Conservation (phyloP, 345 rosid species). For the Gossypioides kirkii region DNA sequence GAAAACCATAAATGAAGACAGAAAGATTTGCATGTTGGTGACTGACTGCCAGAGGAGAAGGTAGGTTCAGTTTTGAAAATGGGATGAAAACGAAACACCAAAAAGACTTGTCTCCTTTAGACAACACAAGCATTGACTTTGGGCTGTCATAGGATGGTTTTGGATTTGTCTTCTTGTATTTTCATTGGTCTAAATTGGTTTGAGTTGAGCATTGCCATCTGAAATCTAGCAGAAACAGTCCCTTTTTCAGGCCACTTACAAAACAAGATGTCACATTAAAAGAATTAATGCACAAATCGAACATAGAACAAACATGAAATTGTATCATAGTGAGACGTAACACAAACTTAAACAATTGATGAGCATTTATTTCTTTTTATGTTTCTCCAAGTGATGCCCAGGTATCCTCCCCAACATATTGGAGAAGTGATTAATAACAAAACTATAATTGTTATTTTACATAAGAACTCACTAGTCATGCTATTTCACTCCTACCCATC, state of each 20-base stretch:
- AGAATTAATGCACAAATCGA: no score
- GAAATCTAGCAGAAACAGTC: neutral
- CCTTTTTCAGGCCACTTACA: neutral
- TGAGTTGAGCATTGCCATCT: neutral
- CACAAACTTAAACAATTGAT: no score
- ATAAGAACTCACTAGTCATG: no score
- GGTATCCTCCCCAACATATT: neutral
- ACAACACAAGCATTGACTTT: constrained; percentile 34
- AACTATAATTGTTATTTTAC: no score
- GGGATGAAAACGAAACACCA: constrained; percentile 63
- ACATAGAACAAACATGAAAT: no score
- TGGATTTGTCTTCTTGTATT: neutral
- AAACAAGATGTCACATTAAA: no score
- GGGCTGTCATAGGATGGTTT: constrained; percentile 35
- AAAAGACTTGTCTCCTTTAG: constrained; percentile 58
- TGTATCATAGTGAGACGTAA: no score
- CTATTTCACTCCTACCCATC: no score
- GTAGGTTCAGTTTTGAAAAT: constrained; percentile 41
- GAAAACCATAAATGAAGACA: neutral
- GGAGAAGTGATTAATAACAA: neutral
- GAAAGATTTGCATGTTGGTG: constrained; percentile 28
- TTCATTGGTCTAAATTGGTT: neutral
- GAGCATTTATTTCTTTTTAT: no score
- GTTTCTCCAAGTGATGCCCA: neutral
- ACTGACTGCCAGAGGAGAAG: constrained; percentile 39